Evolutionary conservation across 148 eudicot species (phyloP).

Genomic region (Rhododendron henanense): DNA sequence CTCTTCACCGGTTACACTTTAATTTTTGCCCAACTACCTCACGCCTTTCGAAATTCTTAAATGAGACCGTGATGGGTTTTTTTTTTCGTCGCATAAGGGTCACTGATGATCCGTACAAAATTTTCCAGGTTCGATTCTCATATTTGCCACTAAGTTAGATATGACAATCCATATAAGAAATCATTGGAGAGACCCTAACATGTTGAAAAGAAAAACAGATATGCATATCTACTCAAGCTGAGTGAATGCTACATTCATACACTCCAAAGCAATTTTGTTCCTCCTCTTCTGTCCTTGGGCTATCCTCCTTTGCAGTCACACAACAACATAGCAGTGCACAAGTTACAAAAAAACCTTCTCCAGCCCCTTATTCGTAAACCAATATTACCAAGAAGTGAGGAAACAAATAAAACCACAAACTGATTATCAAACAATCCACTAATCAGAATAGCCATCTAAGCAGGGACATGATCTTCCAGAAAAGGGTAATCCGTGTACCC

Average conservation of each 20-base stretch:
- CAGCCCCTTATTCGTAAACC: neutral
- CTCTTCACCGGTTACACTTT: neutral
- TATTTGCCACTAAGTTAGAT: neutral
- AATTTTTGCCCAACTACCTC: neutral
- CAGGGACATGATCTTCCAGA: conserved; percentile 16
- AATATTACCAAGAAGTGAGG: neutral
- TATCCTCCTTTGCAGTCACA: neutral
- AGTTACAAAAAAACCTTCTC: neutral
- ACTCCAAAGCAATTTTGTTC: neutral
- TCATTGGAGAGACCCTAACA: neutral
- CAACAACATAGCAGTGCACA: neutral
- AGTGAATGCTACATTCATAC: neutral
- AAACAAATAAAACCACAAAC: neutral
- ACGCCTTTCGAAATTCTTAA: neutral
- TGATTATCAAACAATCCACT: neutral
- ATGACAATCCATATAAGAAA: neutral
- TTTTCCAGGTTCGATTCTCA: neutral
- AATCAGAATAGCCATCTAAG: neutral
- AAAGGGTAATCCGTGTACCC: conserved; percentile 37
- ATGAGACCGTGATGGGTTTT: neutral
- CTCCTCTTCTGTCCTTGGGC: neutral
- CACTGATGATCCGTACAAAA: neutral
- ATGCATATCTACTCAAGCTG: neutral
- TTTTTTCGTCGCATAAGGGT: neutral
- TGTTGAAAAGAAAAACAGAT: neutral